Evolutionary conservation across 805 yeast species (phyloP).

Genomic region (Pichia gijzeniarum): DNA sequence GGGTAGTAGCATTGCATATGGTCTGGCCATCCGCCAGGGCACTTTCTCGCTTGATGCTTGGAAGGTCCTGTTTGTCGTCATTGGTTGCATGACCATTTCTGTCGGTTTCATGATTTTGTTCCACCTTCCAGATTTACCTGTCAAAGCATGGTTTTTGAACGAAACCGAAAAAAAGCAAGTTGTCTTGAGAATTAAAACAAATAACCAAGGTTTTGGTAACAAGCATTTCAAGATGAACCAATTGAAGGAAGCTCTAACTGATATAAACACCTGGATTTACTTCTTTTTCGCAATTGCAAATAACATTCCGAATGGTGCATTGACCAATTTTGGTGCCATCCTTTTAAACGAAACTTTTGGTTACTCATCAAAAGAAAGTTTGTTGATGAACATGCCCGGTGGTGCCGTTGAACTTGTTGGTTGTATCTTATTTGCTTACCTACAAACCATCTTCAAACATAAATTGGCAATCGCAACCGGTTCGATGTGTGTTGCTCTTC

Average conservation of each 20-base stretch:
- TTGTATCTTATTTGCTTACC: conserved; percentile 27
- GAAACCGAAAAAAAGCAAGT: conserved; percentile 33
- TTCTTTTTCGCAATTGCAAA: conserved; percentile 21
- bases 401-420: conserved; percentile 30
- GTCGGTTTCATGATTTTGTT: conserved; percentile 28
- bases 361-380: conserved; percentile 21
- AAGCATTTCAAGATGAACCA: conserved; percentile 26
- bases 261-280: conserved; percentile 39
- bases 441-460: conserved; percentile 21
- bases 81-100: conserved; percentile 29
- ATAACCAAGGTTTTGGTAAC: conserved; percentile 32
- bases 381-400: conserved; percentile 24
- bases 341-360: conserved; percentile 29
- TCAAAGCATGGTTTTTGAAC: conserved; percentile 30
- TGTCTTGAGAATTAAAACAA: conserved; percentile 28
- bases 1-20: conserved; percentile 30
- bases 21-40: conserved; percentile 25
- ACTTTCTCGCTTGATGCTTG: conserved; percentile 23
- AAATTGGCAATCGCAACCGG: conserved; percentile 20
- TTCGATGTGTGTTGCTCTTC: conserved; percentile 14
- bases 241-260: conserved; percentile 23
- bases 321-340: conserved; percentile 42
- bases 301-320: conserved; percentile 32
- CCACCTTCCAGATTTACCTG: conserved; percentile 31
- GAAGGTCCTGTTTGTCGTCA: conserved; percentile 30